Evolutionary conservation across 768 basidiomycete genomes (phyloP).

Genomic region (Tylopilus rubrobrunneus): DNA sequence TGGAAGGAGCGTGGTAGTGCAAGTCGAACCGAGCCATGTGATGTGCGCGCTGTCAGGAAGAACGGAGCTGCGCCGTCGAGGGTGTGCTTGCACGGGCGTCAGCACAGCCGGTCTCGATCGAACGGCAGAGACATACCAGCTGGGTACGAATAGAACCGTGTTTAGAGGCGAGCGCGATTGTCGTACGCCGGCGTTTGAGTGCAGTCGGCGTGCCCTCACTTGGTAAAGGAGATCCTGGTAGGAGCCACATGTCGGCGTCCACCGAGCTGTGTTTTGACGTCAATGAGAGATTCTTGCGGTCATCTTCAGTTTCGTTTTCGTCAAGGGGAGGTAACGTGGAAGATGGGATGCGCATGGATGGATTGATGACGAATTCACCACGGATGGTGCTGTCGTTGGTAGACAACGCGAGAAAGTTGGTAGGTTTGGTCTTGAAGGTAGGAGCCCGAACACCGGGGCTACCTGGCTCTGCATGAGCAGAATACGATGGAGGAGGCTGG

Average conservation of each 20-base stretch:
- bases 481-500: conserved; percentile 27
- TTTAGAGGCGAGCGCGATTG: conserved; percentile 16
- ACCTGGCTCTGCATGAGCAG: background rate
- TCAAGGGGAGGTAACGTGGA: conserved; percentile 37
- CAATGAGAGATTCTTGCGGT: conserved; percentile 38
- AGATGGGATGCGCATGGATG: conserved; percentile 37
- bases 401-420: conserved; percentile 21
- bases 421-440: conserved; percentile 26
- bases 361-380: conserved; percentile 42
- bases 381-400: conserved; percentile 6
- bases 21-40: conserved; percentile 15
- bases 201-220: background rate
- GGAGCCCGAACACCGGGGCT: background rate
- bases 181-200: conserved; percentile 16
- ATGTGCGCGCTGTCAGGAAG: conserved; percentile 4
- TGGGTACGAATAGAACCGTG: conserved; percentile 14
- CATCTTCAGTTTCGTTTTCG: conserved; percentile 33
- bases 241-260: conserved; percentile 38
- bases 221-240: conserved; percentile 1
- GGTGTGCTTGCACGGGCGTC: conserved; percentile 10
- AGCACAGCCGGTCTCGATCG: background rate
- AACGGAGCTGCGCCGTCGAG: conserved; percentile 16
- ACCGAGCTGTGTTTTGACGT: conserved; percentile 34
- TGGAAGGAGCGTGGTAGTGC: conserved; percentile 21
- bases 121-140: conserved; percentile 15